Evolutionary conservation across 1,284 basidiomycete genomes (phyloP), one percentile per base, ranked within the genome.

Genomic region (Puccinia brachypodii): DNA sequence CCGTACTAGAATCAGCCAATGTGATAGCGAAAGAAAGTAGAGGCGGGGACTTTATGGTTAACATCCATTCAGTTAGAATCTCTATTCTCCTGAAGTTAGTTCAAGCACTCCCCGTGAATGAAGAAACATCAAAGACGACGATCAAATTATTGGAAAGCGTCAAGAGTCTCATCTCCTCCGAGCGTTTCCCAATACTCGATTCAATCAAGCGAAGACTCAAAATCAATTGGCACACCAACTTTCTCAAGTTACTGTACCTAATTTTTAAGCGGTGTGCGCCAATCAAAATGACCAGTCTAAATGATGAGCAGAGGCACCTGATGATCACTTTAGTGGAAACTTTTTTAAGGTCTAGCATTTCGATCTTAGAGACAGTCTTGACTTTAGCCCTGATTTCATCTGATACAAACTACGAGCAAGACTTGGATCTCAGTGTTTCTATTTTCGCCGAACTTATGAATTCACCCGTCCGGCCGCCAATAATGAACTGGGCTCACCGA

Each of bases 1-100:
- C 78, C 13, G 56, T 74, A n/a, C 31, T 81, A 6, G 36, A 38
- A 62, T 73, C 58, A 25, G 68, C 78, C 28, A 50, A 60, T 42
- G 42, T 47, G 25, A 66, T 73, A 42, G 68, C 78, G 28, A 47
- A 47, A 42, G 78, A 81, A 44, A 74, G 11, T 53, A 53, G 78
- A 44, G 69, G 71, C n/a, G 78, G 78, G 11, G 69, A 81, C 44
- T 81, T 81, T 53, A 81, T 81, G 78, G 25, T 81, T 40, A 81
- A 81, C 40, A 64, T 81, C 25, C 78, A 81, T 74, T 81, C 78
- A 36, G 69, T 81, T 50, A 33, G 78, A 73, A 62, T 81, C 38
- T 60, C 68, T 25, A 73, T 81, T 13, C 56, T 81, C 14, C 33
- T 81, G 58, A 73, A 31, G n/a, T 74, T 81, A 58, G 9, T 81